phyloP scores from a whole-genome alignment of 495 filamentous ascomycete species.

The Penicilliopsis zonata region DNA sequence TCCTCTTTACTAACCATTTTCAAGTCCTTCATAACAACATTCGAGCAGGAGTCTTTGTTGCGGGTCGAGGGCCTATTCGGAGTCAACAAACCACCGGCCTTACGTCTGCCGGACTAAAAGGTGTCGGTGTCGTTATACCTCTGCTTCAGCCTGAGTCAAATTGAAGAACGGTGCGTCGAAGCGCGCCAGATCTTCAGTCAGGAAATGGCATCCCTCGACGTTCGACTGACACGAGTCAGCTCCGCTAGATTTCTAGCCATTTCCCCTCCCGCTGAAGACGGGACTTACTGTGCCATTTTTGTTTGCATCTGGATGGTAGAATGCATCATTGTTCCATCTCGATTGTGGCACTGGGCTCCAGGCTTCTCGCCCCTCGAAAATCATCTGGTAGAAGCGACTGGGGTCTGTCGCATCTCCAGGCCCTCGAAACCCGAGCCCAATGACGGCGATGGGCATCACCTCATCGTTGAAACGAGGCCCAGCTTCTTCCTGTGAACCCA shows the following conservation, averaged over 20 bases:
- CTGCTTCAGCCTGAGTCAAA: slow-evolving; percentile 30
- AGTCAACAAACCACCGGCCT: too few species aligned
- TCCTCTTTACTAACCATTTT: slow-evolving; percentile 29
- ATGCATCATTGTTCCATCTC: slow-evolving; percentile 11
- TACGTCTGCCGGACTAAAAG: too few species aligned
- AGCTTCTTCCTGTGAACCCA: not conserved
- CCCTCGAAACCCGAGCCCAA: slow-evolving; percentile 43
- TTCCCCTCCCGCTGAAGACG: too few species aligned
- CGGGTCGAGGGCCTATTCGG: too few species aligned
- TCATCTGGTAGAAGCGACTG: slow-evolving; percentile 38
- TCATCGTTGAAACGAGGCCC: not conserved
- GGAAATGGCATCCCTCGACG: too few species aligned
- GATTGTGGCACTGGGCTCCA: slow-evolving; percentile 5
- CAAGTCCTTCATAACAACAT: slow-evolving; percentile 25
- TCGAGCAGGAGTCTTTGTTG: slow-evolving; percentile 46
- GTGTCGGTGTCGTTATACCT: too few species aligned
- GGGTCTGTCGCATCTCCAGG: slow-evolving; percentile 34
- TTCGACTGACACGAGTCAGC: too few species aligned
- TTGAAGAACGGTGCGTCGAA: slow-evolving; percentile 24
- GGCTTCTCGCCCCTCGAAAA: slow-evolving; percentile 9
- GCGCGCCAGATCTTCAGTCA: slow-evolving; percentile 23
- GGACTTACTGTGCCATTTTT: too few species aligned
- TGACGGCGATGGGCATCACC: slow-evolving; percentile 36
- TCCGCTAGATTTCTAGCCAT: too few species aligned
- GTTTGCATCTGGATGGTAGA: slow-evolving; percentile 9